Evolutionary conservation across 257 asterid genomes (phyloP), one percentile per base, ranked within the genome.

Genomic region (Petrea volubilis): DNA sequence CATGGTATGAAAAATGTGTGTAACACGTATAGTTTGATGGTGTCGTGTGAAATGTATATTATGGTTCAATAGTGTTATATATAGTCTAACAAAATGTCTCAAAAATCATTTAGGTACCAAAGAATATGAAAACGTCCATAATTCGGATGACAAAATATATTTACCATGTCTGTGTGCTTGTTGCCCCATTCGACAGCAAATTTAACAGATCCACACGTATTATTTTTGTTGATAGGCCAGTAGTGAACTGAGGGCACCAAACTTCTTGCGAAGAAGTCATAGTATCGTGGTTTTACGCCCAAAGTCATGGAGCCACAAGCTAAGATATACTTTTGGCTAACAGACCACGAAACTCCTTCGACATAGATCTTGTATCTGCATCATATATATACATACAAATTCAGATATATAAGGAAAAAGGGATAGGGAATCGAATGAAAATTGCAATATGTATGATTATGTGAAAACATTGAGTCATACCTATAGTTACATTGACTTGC

Each of bases 171-270:
- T 41, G 82, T 58, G 84, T 84, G 28, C 4, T 82, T 85, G 78
- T 93, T 91, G 66, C 97, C 98, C 97, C 97, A 93, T 29, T 87
- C 90, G 36, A 93, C 98, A 8, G 97, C 92, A 79, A 71, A 89
- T 38, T 89, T 85, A 60, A 87, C 80, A 8, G 96, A 82, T 10
- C 57, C 70, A 50, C 98, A 93, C 74, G 67, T 81, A 38, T 63
- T 71, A 0, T 50, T 66, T 28, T 77, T 74, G 56, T 71, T 58
- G 25, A 93, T 82, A 7, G 97, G 98, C 96, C 96, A 93, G 73
- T 86, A 93, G 72, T 91, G 96, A 33, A 87, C 27, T 20, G 82
- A 72, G 63, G 98, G 97, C 67, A 84, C 62, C 79, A 93, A 81
- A 71, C 91, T 84, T 72, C 98, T 91, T 12, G 96, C 80, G 77